Conservation (phyloP, 31 red algal genomes). For the Endocladia muricata region DNA sequence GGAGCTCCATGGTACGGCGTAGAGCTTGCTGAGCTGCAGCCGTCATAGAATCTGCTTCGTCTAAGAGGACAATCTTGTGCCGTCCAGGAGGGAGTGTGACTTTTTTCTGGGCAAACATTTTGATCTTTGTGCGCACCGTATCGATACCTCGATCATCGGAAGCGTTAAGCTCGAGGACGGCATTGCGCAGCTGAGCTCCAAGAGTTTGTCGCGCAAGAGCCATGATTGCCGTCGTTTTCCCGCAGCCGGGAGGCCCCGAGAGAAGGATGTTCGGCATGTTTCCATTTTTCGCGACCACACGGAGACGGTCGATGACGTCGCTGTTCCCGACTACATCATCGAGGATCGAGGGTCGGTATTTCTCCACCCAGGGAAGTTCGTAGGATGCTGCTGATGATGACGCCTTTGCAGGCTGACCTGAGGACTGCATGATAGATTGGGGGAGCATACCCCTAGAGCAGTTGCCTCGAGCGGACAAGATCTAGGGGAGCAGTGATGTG, state of each 20-base stretch:
- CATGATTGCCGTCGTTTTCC: slow-evolving; percentile 90
- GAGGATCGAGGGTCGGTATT: slow-evolving; percentile 89
- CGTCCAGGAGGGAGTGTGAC: slow-evolving; percentile 77
- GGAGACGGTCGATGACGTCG: slow-evolving; percentile 70
- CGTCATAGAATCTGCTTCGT: slow-evolving; percentile 99
- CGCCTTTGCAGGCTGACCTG: slow-evolving; percentile 7
- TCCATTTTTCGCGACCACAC: slow-evolving; percentile 70
- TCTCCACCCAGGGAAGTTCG: slow-evolving; percentile 94
- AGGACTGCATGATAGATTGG: not conserved
- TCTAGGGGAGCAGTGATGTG: not conserved
- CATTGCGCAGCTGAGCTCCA: slow-evolving; percentile 61
- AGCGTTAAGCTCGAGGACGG: slow-evolving; percentile 95
- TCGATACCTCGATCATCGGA: slow-evolving; percentile 98
- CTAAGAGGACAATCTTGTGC: slow-evolving; percentile 94
- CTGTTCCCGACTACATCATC: slow-evolving; percentile 91
- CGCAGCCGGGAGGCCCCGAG: slow-evolving; percentile 83
- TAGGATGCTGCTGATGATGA: slow-evolving; percentile 24
- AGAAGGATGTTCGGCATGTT: slow-evolving; percentile 95
- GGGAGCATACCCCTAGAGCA: not conserved
- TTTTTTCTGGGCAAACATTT: slow-evolving; percentile 93
- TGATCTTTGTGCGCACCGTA: slow-evolving; percentile 85
- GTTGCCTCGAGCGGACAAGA: not conserved
- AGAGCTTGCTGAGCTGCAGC: slow-evolving; percentile 91
- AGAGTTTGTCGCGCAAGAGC: slow-evolving; percentile 82
- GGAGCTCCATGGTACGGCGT: slow-evolving; percentile 95